phyloP scores from a whole-genome alignment of 2,329 filamentous ascomycete species.

The Pyrenophora graminea region DNA sequence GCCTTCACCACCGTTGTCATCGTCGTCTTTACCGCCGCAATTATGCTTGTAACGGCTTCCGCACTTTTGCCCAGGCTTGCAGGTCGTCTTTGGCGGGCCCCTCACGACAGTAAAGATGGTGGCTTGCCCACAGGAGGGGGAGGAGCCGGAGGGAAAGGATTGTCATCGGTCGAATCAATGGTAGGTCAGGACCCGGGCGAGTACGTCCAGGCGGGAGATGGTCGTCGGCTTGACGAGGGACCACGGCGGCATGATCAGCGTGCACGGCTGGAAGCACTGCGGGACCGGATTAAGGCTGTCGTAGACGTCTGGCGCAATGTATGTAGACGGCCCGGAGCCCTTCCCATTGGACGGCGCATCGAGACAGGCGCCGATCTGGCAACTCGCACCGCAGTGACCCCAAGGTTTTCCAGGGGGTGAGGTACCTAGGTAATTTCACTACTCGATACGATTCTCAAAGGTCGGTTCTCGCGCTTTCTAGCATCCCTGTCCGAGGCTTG shows the following conservation, averaged over 20 bases:
- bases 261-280: constrained; percentile 5
- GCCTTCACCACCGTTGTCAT: not conserved
- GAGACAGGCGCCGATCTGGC: constrained; percentile 5
- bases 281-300: constrained; percentile 1
- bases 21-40: not conserved
- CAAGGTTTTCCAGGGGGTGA: no score
- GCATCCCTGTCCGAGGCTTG: no score
- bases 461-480: no score
- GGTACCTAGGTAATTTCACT: no score
- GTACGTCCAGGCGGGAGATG: constrained; percentile 3
- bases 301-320: not conserved
- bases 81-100: not conserved
- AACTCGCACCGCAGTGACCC: not conserved
- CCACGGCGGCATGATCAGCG: constrained; percentile 7
- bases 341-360: constrained; percentile 1
- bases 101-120: not conserved
- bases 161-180: not conserved
- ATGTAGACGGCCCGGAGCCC: constrained; percentile 5
- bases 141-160: not conserved
- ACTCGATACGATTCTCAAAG: no score
- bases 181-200: not conserved
- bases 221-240: constrained; percentile 5
- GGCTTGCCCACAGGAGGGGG: not conserved
- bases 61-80: not conserved
- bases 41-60: not conserved